Evolutionary conservation across 805 yeast species (phyloP).

Genomic region (Barnettozyma populi): DNA sequence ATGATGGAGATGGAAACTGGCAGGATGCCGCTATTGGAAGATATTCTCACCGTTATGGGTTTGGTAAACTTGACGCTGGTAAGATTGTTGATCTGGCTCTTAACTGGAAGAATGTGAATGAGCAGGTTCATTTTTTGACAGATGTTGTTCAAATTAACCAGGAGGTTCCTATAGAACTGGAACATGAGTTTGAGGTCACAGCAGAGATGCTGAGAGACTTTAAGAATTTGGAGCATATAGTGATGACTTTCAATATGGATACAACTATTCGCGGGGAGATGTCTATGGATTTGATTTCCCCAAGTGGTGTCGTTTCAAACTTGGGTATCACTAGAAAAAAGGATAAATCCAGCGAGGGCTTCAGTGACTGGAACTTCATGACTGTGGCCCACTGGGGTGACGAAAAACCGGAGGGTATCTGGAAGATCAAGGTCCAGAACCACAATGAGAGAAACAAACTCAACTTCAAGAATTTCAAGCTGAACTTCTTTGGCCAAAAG

Average conservation of each 20-base stretch:
- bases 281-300: constrained; percentile 62
- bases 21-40: constrained; percentile 62
- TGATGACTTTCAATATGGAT: constrained; percentile 68
- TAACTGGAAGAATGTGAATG: constrained; percentile 80
- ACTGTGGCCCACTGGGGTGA: constrained; percentile 99
- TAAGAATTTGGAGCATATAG: constrained; percentile 77
- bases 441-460: constrained; percentile 33
- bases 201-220: constrained; percentile 52
- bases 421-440: constrained; percentile 68
- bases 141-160: constrained; percentile 28
- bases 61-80: constrained; percentile 85
- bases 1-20: constrained; percentile 64
- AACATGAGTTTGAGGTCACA: constrained; percentile 41
- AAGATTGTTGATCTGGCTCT: constrained; percentile 66
- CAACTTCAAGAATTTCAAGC: constrained; percentile 61
- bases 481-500: constrained; percentile 77
- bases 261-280: constrained; percentile 66
- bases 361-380: constrained; percentile 85
- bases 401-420: constrained; percentile 69
- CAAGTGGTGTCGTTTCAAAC: constrained; percentile 66
- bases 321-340: constrained; percentile 61
- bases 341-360: constrained; percentile 57
- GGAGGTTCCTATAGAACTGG: constrained; percentile 23
- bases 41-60: constrained; percentile 86
- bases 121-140: constrained; percentile 70